Evolutionary conservation across 768 basidiomycete species (phyloP).

Genomic region (Rhizopogon vinicolor): DNA sequence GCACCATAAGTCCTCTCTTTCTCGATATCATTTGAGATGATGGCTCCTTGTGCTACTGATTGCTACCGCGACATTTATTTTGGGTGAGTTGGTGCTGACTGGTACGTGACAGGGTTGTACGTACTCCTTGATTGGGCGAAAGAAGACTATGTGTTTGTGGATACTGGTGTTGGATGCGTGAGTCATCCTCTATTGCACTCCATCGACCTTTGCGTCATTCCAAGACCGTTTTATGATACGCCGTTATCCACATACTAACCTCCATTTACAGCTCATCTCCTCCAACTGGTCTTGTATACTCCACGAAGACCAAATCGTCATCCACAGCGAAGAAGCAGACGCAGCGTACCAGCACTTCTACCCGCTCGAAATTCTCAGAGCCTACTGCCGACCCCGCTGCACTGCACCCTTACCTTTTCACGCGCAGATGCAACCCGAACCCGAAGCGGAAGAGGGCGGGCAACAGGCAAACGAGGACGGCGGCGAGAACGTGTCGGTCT

Average conservation of each 20-base stretch:
- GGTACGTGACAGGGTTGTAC: conserved; percentile 51
- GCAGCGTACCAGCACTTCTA: conserved; percentile 68
- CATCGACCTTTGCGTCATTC: background rate
- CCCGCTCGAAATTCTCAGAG: conserved; percentile 37
- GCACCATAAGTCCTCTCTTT: background rate
- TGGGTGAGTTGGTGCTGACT: background rate
- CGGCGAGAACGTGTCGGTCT: conserved; percentile 5
- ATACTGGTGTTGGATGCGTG: conserved; percentile 72
- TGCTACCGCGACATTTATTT: background rate
- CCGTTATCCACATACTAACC: conserved; percentile 2
- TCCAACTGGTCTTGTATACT: conserved; percentile 79
- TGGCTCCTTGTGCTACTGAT: background rate
- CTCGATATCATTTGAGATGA: background rate
- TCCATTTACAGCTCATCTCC: conserved; percentile 44
- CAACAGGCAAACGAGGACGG: background rate
- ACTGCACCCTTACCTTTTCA: conserved; percentile 9
- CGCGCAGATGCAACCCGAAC: conserved; percentile 6
- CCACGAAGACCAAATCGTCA: conserved; percentile 61
- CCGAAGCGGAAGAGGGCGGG: background rate
- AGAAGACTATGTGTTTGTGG: conserved; percentile 64
- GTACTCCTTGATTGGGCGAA: conserved; percentile 64
- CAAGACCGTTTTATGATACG: background rate
- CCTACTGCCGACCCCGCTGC: conserved; percentile 20
- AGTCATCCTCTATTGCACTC: conserved; percentile 22
- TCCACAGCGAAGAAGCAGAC: conserved; percentile 68